Conservation (phyloP, 345 rosid species). For the Bruguiera gymnorhiza region DNA sequence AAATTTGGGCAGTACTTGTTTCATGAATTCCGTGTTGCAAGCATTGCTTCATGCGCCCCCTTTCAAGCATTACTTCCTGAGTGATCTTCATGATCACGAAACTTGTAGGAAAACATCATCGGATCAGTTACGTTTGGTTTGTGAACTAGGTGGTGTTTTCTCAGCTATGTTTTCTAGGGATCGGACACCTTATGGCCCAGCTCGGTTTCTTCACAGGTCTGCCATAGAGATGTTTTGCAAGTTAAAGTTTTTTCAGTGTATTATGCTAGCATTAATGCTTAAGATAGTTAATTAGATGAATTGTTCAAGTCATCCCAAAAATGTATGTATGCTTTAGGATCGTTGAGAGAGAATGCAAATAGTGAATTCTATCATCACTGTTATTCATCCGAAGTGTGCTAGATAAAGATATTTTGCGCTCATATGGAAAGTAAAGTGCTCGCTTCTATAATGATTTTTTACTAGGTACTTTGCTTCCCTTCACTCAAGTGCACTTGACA, state of each 20-base stretch:
- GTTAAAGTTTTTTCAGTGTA: slow-evolving; percentile 10
- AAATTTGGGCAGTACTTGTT: slow-evolving; percentile 32
- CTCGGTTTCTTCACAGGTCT: slow-evolving; percentile 36
- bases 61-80: slow-evolving; percentile 28
- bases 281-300: slow-evolving; percentile 1
- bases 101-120: slow-evolving; percentile 22
- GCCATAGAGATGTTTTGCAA: slow-evolving; percentile 9
- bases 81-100: slow-evolving; percentile 24
- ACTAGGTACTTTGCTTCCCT: not conserved
- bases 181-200: slow-evolving; percentile 30
- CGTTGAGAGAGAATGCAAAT: not conserved
- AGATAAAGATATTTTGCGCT: too few species aligned
- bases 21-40: slow-evolving; percentile 35
- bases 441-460: not conserved
- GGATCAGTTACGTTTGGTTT: slow-evolving; percentile 25
- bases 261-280: slow-evolving; percentile 2
- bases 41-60: slow-evolving; percentile 30
- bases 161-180: slow-evolving; percentile 25
- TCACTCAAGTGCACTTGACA: not conserved
- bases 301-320: not conserved
- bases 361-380: not conserved
- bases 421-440: not conserved
- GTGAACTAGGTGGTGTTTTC: slow-evolving; percentile 23
- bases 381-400: too few species aligned
- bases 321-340: slow-evolving; percentile 7